These are phyloP conservation scores for Trametes polyzona DNA, from an alignment of 1,284 basidiomycete species.

Conservation along the genomic window DNA sequence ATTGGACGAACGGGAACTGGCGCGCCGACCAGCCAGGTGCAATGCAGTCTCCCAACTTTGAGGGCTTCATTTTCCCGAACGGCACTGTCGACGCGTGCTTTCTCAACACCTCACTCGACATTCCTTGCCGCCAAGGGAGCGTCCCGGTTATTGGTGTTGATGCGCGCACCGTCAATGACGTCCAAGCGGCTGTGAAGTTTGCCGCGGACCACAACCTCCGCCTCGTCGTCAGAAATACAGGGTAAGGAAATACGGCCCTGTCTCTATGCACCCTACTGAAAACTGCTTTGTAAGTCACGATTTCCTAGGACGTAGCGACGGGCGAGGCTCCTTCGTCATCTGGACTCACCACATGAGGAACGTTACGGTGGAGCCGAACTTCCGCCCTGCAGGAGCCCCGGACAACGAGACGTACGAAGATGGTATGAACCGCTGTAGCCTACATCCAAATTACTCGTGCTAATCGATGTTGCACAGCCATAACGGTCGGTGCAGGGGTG, in stretches of 20 bases:
- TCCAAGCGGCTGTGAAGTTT: constrained; percentile 47
- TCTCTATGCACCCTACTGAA: neutral
- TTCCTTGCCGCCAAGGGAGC: constrained; percentile 47
- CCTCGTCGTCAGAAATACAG: constrained; percentile 54
- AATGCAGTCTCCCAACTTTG: constrained; percentile 45
- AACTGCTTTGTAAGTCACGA: constrained; percentile 22
- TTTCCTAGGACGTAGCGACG: constrained; percentile 29
- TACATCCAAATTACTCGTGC: neutral
- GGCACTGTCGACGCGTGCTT: constrained; percentile 48
- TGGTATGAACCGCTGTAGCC: constrained; percentile 6
- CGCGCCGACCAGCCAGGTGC: constrained; percentile 45
- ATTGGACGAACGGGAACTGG: constrained; percentile 42
- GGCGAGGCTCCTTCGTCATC: constrained; percentile 27
- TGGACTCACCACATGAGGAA: constrained; percentile 34
- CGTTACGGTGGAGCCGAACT: constrained; percentile 32
- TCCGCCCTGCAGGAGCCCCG: constrained; percentile 26
- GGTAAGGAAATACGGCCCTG: constrained; percentile 31
- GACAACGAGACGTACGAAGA: constrained; percentile 13
- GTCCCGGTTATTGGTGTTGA: constrained; percentile 49
- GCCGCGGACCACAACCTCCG: constrained; percentile 43
- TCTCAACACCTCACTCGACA: constrained; percentile 41
- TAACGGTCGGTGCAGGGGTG: constrained; percentile 49
- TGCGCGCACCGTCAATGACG: constrained; percentile 38
- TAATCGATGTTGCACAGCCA: constrained; percentile 24
- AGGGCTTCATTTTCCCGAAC: constrained; percentile 43